A percentile compares a stretch with the other conserved stretches of the same genome.
phyloP scores from a whole-genome alignment of 345 rosid genomes.

The Corchorus olitorius region DNA sequence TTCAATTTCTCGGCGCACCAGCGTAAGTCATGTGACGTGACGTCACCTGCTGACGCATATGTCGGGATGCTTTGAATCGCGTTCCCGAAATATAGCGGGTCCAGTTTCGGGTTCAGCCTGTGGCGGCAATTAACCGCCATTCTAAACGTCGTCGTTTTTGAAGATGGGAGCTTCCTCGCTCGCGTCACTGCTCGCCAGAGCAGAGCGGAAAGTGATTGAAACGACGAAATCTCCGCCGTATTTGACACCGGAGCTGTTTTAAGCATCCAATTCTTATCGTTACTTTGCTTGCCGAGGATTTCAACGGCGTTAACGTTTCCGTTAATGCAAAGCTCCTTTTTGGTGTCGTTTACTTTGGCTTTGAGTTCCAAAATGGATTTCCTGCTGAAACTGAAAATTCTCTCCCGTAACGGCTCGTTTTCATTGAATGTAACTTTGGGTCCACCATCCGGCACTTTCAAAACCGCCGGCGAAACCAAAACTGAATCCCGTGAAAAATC shows the following conservation, averaged over 20 bases:
- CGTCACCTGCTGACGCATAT: constrained; percentile 68
- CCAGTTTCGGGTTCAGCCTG: constrained; percentile 67
- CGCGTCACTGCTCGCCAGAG: constrained; percentile 89
- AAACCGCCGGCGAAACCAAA: constrained; percentile 65
- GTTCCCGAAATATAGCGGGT: constrained; percentile 83
- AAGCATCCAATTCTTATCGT: constrained; percentile 50
- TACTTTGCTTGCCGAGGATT: constrained; percentile 62
- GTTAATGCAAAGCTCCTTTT: constrained; percentile 18
- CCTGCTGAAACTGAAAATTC: constrained; percentile 80
- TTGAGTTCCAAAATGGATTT: constrained; percentile 68
- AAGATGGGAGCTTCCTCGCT: constrained; percentile 62
- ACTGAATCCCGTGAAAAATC: constrained; percentile 67
- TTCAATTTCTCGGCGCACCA: constrained; percentile 86
- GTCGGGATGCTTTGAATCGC: constrained; percentile 93
- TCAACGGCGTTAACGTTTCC: constrained; percentile 51
- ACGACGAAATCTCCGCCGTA: constrained; percentile 74
- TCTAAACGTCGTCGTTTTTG: constrained; percentile 71
- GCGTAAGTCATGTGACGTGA: constrained; percentile 63
- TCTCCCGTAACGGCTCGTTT: constrained; percentile 66
- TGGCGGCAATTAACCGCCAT: constrained; percentile 93
- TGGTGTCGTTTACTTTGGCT: constrained; percentile 51
- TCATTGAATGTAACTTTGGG: constrained; percentile 74
- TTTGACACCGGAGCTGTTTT: constrained; percentile 39
- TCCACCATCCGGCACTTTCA: constrained; percentile 70
- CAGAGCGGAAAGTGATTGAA: constrained; percentile 74